phyloP scores from a whole-genome alignment of 768 basidiomycete genomes.

The Fistulinella prunicolor region DNA sequence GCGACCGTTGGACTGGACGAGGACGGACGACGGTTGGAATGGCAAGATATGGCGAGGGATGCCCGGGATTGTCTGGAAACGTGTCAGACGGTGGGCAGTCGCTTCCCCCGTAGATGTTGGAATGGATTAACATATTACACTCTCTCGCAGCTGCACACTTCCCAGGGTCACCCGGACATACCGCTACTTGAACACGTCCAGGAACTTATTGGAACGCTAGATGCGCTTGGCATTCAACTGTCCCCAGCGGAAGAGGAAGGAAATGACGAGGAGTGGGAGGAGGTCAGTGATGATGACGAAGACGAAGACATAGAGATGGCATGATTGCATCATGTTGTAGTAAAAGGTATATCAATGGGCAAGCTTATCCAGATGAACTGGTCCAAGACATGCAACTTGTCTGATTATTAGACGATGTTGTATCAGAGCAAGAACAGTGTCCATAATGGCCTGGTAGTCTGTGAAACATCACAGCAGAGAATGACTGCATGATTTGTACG shows the following conservation, averaged over 20 bases:
- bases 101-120: background rate
- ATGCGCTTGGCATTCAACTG: conserved; percentile 61
- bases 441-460: too few species aligned
- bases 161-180: conserved; percentile 70
- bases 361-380: too few species aligned
- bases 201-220: conserved; percentile 69
- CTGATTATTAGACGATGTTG: too few species aligned
- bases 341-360: conserved; percentile 10
- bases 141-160: conserved; percentile 56
- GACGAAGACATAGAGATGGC: conserved; percentile 59
- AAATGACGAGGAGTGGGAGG: conserved; percentile 54
- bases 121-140: background rate
- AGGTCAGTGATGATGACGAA: conserved; percentile 54
- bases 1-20: conserved; percentile 32
- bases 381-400: too few species aligned
- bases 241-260: conserved; percentile 51
- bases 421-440: too few species aligned
- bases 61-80: conserved; percentile 80
- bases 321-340: conserved; percentile 18
- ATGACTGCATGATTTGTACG: too few species aligned
- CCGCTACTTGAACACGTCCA: conserved; percentile 72
- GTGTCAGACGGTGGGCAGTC: conserved; percentile 64
- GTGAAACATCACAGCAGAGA: too few species aligned
- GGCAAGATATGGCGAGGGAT: conserved; percentile 78
- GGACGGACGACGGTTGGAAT: conserved; percentile 46